Evolutionary conservation across 2,329 filamentous ascomycete species (phyloP), one percentile per base, ranked within the genome.

Genomic region (Fusarium dlaminii): DNA sequence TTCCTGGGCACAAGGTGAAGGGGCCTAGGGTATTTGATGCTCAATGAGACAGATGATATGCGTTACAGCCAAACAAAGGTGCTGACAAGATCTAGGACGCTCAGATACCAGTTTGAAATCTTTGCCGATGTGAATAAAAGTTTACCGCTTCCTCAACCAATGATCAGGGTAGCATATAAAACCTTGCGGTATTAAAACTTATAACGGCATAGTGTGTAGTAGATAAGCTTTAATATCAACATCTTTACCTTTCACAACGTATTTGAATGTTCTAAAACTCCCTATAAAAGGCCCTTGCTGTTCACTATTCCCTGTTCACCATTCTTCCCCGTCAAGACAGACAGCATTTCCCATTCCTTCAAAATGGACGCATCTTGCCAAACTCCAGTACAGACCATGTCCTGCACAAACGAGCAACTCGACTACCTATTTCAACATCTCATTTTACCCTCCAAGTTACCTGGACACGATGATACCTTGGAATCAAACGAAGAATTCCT

Each of bases 201-300:
- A 27, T 6, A 29, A 15, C 5, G 7, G 43, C 8, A 29, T 3
- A 8, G 4, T 17, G 29, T 46, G 9, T 0, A 10, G 5, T 20
- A 22, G 3, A 3, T 3, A 29, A 11, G 3, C 27, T 22, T 29
- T 29, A 6, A 13, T 5, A 10, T 10, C 5, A 8, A 15, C 5
- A 29, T 8, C 0, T 29, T 29, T 15, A 5, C 18, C 43, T 46
- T 46, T 46, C 8, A 11, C 4, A 29, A 11, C 27, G 8, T 22
- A 1, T 15, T 46, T 11, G 0, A 1, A 10, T 29, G 1, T 3
- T 22, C 18, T 29, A 6, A 8, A 8, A 1, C 8, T 20, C 4
- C 6, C 4, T 14, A 20, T 15, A 20, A 29, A 27, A 6, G 1
- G 5, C 12, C 18, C 8, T 13, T 0, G 24, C 5, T 20, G 5